Conservation (phyloP, 2,329 filamentous ascomycete species). For the Colletotrichum navitas region DNA sequence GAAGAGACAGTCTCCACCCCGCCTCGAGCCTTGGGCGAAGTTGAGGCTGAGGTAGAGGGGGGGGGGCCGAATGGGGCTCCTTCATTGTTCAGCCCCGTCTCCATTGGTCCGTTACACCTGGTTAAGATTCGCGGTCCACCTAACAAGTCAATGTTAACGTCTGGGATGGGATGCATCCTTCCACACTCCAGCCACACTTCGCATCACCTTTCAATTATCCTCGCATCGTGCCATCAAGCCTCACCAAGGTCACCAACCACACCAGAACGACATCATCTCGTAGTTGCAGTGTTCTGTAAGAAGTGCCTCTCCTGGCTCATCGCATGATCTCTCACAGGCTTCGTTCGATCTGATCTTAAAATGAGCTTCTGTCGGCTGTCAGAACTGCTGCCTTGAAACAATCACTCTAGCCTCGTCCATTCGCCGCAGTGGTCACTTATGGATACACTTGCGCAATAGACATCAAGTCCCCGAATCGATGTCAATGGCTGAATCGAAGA, state of each 20-base stretch:
- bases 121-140: conserved; percentile 6
- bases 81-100: background rate
- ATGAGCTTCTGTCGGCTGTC: conserved; percentile 27
- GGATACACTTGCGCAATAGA: conserved; percentile 4
- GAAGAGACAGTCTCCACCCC: background rate
- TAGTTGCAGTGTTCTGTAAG: conserved; percentile 5
- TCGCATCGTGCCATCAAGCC: conserved; percentile 4
- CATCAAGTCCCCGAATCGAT: background rate
- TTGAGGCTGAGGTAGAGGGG: conserved; percentile 33
- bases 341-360: background rate
- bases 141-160: conserved; percentile 21
- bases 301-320: background rate
- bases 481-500: conserved; percentile 53
- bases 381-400: conserved; percentile 14
- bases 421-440: conserved; percentile 10
- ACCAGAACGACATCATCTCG: conserved; percentile 4
- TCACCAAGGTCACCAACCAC: conserved; percentile 23
- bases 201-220: background rate
- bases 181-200: conserved; percentile 23
- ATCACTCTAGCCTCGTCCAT: conserved; percentile 23
- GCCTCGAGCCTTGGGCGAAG: background rate
- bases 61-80: background rate
- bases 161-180: conserved; percentile 3
- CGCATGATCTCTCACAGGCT: background rate
- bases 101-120: conserved; percentile 16